Percentiles rank a stretch among this genome's conserved stretches.
Evolutionary conservation across 306 rosid species (phyloP).

Genomic region (Vigna radiata): DNA sequence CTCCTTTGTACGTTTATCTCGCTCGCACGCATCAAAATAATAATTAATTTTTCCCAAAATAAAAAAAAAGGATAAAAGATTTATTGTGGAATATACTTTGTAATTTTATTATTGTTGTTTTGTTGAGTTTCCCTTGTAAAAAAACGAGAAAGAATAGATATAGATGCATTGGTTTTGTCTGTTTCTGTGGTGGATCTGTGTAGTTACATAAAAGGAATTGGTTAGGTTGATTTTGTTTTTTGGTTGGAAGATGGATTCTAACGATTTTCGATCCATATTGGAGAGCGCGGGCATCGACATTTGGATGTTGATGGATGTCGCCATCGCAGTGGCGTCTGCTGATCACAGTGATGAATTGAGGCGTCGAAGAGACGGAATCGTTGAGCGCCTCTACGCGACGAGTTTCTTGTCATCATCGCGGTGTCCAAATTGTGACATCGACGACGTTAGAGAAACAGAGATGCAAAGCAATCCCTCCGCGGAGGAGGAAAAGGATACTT

Average conservation of each 20-base stretch:
- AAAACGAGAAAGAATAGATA: not conserved
- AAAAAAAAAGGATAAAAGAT: too few species aligned
- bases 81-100: not conserved
- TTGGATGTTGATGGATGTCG: conserved; percentile 76
- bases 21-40: too few species aligned
- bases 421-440: conserved; percentile 51
- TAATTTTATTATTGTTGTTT: too few species aligned
- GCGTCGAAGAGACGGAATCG: conserved; percentile 78
- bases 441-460: conserved; percentile 15
- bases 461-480: conserved; percentile 37
- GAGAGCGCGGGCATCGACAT: conserved; percentile 73
- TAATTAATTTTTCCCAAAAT: too few species aligned
- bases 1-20: too few species aligned
- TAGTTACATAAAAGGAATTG: not conserved
- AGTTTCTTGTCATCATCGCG: conserved; percentile 37
- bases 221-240: not conserved
- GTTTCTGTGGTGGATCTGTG: conserved; percentile 25
- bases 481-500: conserved; percentile 66
- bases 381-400: conserved; percentile 68
- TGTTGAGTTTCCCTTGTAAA: not conserved
- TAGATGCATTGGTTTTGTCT: conserved; percentile 2
- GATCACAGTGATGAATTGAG: conserved; percentile 64
- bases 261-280: conserved; percentile 72
- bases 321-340: conserved; percentile 70
- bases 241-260: conserved; percentile 61